phyloP scores from a whole-genome alignment of 352 stramenopile species.

The Phytophthora agathidicida region DNA sequence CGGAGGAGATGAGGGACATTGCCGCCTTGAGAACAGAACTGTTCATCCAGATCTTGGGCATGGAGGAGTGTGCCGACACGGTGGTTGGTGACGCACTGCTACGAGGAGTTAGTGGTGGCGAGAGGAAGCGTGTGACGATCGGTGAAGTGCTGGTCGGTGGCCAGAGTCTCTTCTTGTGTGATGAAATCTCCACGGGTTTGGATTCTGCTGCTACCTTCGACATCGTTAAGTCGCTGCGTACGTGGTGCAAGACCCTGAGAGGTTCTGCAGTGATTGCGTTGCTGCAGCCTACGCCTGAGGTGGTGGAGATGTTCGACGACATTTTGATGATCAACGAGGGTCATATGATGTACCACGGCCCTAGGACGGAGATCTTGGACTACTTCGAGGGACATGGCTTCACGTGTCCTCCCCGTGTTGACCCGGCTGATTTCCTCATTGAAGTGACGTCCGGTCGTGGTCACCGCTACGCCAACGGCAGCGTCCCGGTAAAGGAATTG shows the following conservation, averaged over 20 bases:
- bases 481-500: slow-evolving; percentile 26
- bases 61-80: slow-evolving; percentile 91
- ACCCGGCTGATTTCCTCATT: slow-evolving; percentile 66
- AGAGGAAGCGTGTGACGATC: slow-evolving; percentile 86
- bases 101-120: slow-evolving; percentile 90
- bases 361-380: slow-evolving; percentile 52
- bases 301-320: slow-evolving; percentile 95
- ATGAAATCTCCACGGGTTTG: slow-evolving; percentile 94
- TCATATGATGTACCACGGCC: slow-evolving; percentile 92
- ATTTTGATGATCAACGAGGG: slow-evolving; percentile 93
- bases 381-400: slow-evolving; percentile 88
- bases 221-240: slow-evolving; percentile 76
- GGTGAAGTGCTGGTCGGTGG: slow-evolving; percentile 91
- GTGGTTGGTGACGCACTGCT: slow-evolving; percentile 88
- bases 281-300: slow-evolving; percentile 87
- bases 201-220: slow-evolving; percentile 89
- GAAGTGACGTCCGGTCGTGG: slow-evolving; percentile 63
- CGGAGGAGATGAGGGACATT: slow-evolving; percentile 70
- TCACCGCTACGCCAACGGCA: slow-evolving; percentile 42
- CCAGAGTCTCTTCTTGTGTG: slow-evolving; percentile 81
- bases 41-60: slow-evolving; percentile 77
- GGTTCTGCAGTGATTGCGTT: slow-evolving; percentile 48
- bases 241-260: slow-evolving; percentile 42
- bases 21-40: slow-evolving; percentile 64
- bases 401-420: slow-evolving; percentile 56